Evolutionary conservation across 495 filamentous ascomycete species (phyloP), one percentile per base, ranked within the genome.

Genomic region (Aspergillus cavernicola): DNA sequence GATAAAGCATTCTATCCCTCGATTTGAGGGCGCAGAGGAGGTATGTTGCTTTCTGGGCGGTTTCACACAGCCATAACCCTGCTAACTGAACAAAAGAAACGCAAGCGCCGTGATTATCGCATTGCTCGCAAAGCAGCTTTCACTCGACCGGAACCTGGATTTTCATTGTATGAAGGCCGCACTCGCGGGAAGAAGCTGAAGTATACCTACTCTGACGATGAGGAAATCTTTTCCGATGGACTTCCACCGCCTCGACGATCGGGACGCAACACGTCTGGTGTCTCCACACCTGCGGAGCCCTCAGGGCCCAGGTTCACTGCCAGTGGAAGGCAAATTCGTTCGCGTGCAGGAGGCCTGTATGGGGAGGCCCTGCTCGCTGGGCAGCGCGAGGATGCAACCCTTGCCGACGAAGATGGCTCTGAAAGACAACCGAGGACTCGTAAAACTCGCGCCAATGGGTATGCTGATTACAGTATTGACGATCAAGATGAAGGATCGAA

Each of bases 21-120:
- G 90, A n/a, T 97, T 98, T 61, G 93, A 97, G 66, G 89, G 88
- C 20, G 89, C 88, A 23, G 92, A 97, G 71, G 90, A 95, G 71
- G 89, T 89, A 79, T 57, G 77, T 68, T 19, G 35, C 31, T 29
- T 24, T 11, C 28, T 36, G 11, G 23, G 24, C 18, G 38, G 15
- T 39, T 4, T n/a, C 12, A 8, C 16, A 36, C 23, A 31, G n/a
- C n/a, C n/a, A n/a, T n/a, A n/a, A n/a, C n/a, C 37, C 16, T 62
- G 52, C 67, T 81, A 55, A 82, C 58, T 20, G 48, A 32, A 19
- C 19, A 32, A n/a, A 28, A 92, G 87, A 96, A 96, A 80, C 89
- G 93, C 35, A 90, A 85, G 63, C 87, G 90, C 15, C 86, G 93
- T 26, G 95, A 98, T 62, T 97, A 98, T 61, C 85, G 93, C 20